phyloP scores from a whole-genome alignment of 257 asterid species.

The Penstemon newberryi region DNA sequence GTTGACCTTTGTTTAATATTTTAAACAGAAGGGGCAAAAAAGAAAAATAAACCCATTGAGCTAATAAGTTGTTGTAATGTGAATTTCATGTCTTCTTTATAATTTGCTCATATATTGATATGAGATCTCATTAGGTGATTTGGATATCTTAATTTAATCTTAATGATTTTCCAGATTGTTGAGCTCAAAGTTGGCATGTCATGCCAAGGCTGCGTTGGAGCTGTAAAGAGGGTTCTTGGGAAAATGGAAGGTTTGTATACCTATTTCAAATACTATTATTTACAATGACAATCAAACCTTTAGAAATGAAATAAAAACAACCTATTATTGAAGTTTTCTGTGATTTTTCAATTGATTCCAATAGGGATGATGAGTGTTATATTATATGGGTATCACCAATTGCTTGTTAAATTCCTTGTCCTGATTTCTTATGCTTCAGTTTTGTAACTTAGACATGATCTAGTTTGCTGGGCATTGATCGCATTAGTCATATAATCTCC shows the following conservation, averaged over 20 bases:
- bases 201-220: conserved; percentile 91
- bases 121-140: background rate
- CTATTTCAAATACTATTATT: background rate
- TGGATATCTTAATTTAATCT: background rate
- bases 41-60: too few relatives aligned
- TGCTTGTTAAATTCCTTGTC: too few relatives aligned
- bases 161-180: conserved; percentile 60
- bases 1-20: background rate
- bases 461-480: too few relatives aligned
- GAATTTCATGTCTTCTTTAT: background rate
- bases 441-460: too few relatives aligned
- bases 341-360: too few relatives aligned
- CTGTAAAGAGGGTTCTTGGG: conserved; percentile 82
- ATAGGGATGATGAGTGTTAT: too few relatives aligned
- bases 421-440: too few relatives aligned
- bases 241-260: conserved; percentile 73
- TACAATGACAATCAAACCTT: background rate
- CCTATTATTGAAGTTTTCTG: too few relatives aligned
- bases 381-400: too few relatives aligned
- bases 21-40: background rate
- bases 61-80: background rate
- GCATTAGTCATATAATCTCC: too few relatives aligned
- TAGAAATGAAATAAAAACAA: too few relatives aligned
- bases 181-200: conserved; percentile 94
- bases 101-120: background rate